Evolutionary conservation across 1,139 yeast species (phyloP), one percentile per base, ranked within the genome.

Genomic region (Insectozyma bohioensis): DNA sequence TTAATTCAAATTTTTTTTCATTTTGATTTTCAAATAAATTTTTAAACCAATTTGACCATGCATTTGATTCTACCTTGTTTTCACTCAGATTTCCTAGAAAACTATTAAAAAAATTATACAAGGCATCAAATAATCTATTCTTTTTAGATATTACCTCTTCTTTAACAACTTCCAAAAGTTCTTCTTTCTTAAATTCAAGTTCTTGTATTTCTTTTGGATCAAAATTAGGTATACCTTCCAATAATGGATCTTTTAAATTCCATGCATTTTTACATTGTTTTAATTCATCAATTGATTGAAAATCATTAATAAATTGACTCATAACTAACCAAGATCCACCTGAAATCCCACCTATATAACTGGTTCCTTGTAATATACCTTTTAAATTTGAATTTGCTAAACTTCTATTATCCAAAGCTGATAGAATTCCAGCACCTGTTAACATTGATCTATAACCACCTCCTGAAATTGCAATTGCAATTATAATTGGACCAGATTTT

Each of bases 361-460:
- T 58, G 0, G 78, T 41, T 6, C 75, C 56, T 42, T 80, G 84
- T 18, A 78, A 55, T 10, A 82, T 40, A 0, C 84, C 84, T 16
- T 72, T 70, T 13, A 78, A 46, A 20, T 51, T 55, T 1, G 62
- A 61, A 0, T 64, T 42, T 6, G 61, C 54, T 15, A 63, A 56
- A 0, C 70, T 61, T 30, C 80, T 48, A 4, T 45, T 47, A 45
- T 81, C 83, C 47, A 75, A 60, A 0, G 83, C 84, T 7, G 65
- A 49, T 1, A 81, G 36, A 11, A 72, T 66, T 1, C 92, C 92
- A 2, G 82, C 82, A 2, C 83, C 84, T 3, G 73, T 68, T 9
- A 83, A 51, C 77, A 83, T 74, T 1, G 90, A 74, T 39, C 90
- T 58, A 45, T 78, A 80, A 0, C 88, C 87, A 8, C 92, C 92